phyloP scores from a whole-genome alignment of 768 basidiomycete genomes.

The Dacryopinax spathularia region DNA sequence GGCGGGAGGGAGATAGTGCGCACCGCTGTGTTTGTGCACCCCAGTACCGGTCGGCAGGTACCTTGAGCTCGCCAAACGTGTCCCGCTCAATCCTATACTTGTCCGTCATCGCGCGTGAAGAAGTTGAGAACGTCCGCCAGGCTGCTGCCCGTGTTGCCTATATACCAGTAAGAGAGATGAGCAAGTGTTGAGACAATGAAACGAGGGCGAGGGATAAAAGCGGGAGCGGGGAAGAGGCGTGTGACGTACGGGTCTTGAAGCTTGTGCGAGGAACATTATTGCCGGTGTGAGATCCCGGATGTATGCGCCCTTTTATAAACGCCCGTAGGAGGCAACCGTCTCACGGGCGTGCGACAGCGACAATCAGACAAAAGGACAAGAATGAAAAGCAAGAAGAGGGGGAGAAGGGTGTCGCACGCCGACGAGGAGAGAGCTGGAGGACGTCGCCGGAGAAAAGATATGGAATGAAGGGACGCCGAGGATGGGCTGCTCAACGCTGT shows the following conservation, averaged over 20 bases:
- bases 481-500: no score
- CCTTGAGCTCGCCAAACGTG: constrained; percentile 89
- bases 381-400: no score
- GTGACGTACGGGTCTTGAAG: not conserved
- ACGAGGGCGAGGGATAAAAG: not conserved
- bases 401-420: no score
- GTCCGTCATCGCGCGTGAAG: constrained; percentile 8
- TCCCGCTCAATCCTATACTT: constrained; percentile 63
- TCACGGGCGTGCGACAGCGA: no score
- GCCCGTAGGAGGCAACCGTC: no score
- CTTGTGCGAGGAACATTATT: constrained; percentile 1
- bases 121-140: constrained; percentile 7
- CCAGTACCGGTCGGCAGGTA: constrained; percentile 84
- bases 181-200: not conserved
- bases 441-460: no score
- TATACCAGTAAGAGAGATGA: not conserved
- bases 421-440: no score
- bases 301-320: no score
- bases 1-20: constrained; percentile 11
- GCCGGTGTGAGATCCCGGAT: no score
- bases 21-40: constrained; percentile 96
- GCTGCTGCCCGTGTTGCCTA: constrained; percentile 1
- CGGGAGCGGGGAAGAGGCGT: not conserved
- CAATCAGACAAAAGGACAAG: no score
- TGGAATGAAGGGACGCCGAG: no score